A percentile compares a stretch with the other conserved stretches of the same genome.
phyloP scores from a whole-genome alignment of 345 rosid species.

The Pugionium cornutum region DNA sequence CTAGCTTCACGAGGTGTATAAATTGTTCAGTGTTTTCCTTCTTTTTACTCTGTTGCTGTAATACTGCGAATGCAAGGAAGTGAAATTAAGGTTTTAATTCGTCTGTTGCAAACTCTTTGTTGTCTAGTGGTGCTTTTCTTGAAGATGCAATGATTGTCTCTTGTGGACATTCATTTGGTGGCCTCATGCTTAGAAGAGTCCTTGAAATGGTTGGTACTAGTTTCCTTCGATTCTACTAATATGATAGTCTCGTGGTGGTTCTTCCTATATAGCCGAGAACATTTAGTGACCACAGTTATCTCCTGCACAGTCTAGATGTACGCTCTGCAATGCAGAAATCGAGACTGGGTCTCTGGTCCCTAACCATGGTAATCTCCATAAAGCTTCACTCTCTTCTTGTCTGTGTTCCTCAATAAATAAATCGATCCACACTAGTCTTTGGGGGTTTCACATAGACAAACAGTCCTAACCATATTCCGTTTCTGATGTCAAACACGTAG shows the following conservation, averaged over 20 bases:
- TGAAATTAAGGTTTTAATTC: slow-evolving; percentile 18
- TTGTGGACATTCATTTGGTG: slow-evolving; percentile 99
- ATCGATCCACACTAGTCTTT: slow-evolving; percentile 18
- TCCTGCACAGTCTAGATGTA: slow-evolving; percentile 87
- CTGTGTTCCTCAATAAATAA: slow-evolving; percentile 1
- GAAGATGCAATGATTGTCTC: slow-evolving; percentile 93
- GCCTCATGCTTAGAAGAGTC: slow-evolving; percentile 89
- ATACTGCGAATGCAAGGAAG: background rate
- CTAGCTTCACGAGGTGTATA: too few relatives aligned
- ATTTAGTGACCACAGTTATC: slow-evolving; percentile 43
- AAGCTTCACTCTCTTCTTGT: slow-evolving; percentile 23
- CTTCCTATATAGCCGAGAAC: slow-evolving; percentile 20
- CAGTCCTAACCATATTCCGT: slow-evolving; percentile 12
- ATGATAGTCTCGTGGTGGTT: background rate
- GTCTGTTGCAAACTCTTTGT: slow-evolving; percentile 35
- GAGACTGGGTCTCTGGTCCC: slow-evolving; percentile 71
- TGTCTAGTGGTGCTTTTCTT: slow-evolving; percentile 86
- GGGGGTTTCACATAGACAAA: slow-evolving; percentile 1
- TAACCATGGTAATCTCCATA: slow-evolving; percentile 65
- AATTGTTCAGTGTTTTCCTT: too few relatives aligned
- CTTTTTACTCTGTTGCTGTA: too few relatives aligned
- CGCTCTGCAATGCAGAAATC: slow-evolving; percentile 79
- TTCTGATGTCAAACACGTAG: slow-evolving; percentile 45
- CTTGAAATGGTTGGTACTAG: slow-evolving; percentile 65
- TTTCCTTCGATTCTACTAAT: slow-evolving; percentile 5